Evolutionary conservation across 805 yeast species (phyloP).

Genomic region (Brettanomyces custersianus): DNA sequence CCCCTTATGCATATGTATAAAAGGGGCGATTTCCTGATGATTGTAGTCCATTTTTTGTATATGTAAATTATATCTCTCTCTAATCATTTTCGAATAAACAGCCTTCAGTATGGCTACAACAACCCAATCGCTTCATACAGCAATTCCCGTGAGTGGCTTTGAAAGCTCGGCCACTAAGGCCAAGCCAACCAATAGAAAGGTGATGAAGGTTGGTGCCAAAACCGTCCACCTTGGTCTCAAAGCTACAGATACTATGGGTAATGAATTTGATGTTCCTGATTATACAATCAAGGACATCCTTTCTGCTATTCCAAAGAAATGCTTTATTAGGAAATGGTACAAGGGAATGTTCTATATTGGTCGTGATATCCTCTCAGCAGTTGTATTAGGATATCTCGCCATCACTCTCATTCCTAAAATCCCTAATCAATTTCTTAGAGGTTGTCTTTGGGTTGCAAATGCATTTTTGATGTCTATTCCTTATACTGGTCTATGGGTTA

Average conservation of each 20-base stretch:
- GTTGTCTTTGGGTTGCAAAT: slow-evolving; percentile 51
- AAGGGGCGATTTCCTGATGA: no score
- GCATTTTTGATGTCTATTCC: slow-evolving; percentile 51
- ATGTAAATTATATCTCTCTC: no score
- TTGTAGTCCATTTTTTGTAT: no score
- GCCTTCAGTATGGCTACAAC: no score
- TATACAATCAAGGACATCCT: slow-evolving; percentile 68
- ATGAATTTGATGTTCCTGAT: slow-evolving; percentile 65
- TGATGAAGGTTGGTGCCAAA: no score
- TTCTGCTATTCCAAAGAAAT: slow-evolving; percentile 61
- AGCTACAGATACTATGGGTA: slow-evolving; percentile 54
- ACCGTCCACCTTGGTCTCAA: slow-evolving; percentile 25
- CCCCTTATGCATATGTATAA: no score
- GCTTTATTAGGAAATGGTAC: slow-evolving; percentile 55
- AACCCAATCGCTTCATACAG: no score
- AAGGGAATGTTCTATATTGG: slow-evolving; percentile 55
- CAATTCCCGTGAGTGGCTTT: no score
- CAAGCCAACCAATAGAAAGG: no score
- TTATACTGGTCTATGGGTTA: slow-evolving; percentile 73
- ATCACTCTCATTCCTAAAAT: slow-evolving; percentile 44
- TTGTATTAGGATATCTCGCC: slow-evolving; percentile 43
- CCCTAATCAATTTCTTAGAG: slow-evolving; percentile 35
- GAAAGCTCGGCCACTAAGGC: slow-evolving; percentile 16
- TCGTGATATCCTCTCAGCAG: slow-evolving; percentile 50
- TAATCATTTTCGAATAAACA: no score